Evolutionary conservation across 2,329 filamentous ascomycete species (phyloP).

Genomic region (Daldinia sp.): DNA sequence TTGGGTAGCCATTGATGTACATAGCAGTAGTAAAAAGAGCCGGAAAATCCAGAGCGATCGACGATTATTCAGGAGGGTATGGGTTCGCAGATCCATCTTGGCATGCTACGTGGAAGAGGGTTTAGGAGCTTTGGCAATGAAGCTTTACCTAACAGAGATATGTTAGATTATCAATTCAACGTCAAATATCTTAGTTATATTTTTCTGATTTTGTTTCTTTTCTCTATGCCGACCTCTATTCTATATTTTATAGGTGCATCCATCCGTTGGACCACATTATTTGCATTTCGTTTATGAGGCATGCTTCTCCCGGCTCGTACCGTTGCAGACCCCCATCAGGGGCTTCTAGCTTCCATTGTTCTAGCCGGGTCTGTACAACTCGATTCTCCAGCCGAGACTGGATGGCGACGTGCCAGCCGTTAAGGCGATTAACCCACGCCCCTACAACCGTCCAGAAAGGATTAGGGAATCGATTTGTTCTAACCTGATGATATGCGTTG

Average conservation of each 20-base stretch:
- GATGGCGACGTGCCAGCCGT: constrained; percentile 44
- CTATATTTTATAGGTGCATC: constrained; percentile 58
- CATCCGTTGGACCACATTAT: constrained; percentile 66
- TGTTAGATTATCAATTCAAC: background rate
- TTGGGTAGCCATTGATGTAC: no score
- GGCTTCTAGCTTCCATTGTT: constrained; percentile 51
- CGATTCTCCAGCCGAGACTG: constrained; percentile 50
- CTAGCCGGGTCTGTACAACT: constrained; percentile 52
- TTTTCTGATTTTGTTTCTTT: background rate
- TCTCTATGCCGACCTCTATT: constrained; percentile 17
- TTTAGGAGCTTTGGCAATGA: background rate
- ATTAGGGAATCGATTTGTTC: constrained; percentile 47
- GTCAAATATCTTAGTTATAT: background rate
- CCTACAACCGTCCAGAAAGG: constrained; percentile 58
- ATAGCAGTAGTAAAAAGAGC: background rate
- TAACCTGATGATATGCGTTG: constrained; percentile 50
- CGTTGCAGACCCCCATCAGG: constrained; percentile 44
- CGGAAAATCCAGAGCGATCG: background rate
- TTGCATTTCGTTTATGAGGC: constrained; percentile 68
- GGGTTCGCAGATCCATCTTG: background rate
- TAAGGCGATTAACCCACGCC: constrained; percentile 49
- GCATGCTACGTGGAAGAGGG: background rate
- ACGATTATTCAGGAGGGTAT: background rate
- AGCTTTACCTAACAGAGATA: background rate
- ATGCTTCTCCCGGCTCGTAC: constrained; percentile 56